Base-by-base conservation (phyloP, 208 protist genomes). In the Porcisia hertigi region DNA sequence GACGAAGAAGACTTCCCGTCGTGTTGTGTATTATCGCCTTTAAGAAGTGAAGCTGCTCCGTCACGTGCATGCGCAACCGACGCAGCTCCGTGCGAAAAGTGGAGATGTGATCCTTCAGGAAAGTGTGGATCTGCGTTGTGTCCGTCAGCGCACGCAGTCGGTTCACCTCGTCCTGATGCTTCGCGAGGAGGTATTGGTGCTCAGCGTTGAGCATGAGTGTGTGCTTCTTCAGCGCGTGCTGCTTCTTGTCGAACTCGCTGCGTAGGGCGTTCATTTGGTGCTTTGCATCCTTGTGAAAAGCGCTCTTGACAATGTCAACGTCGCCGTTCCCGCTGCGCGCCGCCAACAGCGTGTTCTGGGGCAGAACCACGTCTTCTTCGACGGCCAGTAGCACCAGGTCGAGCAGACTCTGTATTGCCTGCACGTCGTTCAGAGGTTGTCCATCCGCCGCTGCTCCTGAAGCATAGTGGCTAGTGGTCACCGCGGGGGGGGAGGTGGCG, bases 301-400 rank as follows among this genome's bases (percentile, higher is more conserved):
- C 60, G 58, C 45, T 65, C 45, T 25, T 52, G 39, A 89, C 75
- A 18, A 63, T 58, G 20, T 89, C 83, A 14, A 63, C 60, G 25
- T 90, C 75, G 9, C 57, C 59, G 43, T 75, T 39, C 2, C 67
- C 69, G 20, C 30, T 58, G 39, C 57, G 65, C 72, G 78, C 54
- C 81, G 58, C 55, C 64, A 81, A 72, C 36, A 88, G 73, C 25
- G 85, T 76, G 39, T 71, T 77, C 20, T 77, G 66, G 2, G 77
- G 71, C 20, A 78, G 23, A 66, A 87, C 77, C 20, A 90, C 79
- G 71, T 95, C 90, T 67, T 90, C 88, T 77, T 97, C 90, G 53
- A 97, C 92, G 2, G 91, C 94, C 20, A 97, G 81, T 12, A 97
- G 75, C 5, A 89, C 92, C 25, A 96, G 75, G 73, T 97, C 94